These are phyloP conservation scores for Solanum peruvianum DNA, from an alignment of 257 asterid genomes.

Conservation along the genomic window DNA sequence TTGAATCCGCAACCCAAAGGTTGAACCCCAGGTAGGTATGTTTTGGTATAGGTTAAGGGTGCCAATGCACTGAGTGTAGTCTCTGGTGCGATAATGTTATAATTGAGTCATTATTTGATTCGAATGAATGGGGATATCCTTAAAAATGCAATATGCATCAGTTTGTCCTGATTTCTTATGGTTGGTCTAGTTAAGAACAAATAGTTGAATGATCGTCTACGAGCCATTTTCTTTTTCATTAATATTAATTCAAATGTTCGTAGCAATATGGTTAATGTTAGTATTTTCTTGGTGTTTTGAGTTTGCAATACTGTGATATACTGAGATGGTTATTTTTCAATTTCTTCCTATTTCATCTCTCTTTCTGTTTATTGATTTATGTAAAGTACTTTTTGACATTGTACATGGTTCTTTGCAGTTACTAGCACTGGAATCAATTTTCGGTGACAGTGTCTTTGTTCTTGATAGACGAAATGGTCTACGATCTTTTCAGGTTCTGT, in stretches of 20 bases:
- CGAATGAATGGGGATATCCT: neutral
- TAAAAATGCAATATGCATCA: neutral
- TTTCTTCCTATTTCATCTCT: neutral
- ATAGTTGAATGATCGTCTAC: neutral
- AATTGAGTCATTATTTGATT: neutral
- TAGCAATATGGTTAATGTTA: neutral
- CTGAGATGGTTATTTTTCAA: neutral
- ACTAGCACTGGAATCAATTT: conserved; percentile 74
- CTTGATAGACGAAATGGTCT: conserved; percentile 49
- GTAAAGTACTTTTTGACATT: neutral
- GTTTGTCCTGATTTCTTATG: neutral
- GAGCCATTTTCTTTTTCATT: neutral
- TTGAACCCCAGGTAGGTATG: neutral
- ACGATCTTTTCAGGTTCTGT: conserved; percentile 59
- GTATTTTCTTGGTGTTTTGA: neutral
- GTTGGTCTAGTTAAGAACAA: neutral
- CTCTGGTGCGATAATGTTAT: neutral
- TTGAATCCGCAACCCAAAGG: neutral
- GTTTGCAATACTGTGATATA: neutral
- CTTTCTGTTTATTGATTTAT: neutral
- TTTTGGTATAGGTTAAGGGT: neutral
- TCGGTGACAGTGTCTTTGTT: conserved; percentile 48
- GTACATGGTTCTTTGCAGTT: conserved; percentile 36
- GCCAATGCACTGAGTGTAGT: neutral
- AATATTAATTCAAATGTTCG: neutral